These are phyloP conservation scores for Crithidia sp. DNA, from an alignment of 208 protist genomes.

Conservation along the genomic window DNA sequence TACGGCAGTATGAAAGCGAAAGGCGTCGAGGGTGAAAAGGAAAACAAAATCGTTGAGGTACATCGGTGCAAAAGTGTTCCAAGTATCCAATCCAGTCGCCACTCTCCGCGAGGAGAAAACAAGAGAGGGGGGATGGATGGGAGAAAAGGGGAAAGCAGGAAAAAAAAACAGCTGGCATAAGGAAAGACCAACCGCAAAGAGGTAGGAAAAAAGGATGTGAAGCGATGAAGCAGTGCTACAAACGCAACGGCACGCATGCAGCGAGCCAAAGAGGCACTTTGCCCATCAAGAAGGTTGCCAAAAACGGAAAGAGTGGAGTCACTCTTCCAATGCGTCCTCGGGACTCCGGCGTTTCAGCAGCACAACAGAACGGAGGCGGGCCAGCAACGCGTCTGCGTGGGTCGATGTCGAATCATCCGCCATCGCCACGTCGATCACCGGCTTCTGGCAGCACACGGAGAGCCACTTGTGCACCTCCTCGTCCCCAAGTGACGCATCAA, in stretches of 20 bases:
- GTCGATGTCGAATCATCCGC: constrained; percentile 46
- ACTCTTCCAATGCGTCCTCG: constrained; percentile 20
- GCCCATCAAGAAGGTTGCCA: background rate
- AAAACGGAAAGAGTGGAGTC: background rate
- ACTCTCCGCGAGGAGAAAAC: background rate
- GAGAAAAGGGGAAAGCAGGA: background rate
- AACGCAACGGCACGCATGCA: too few relatives aligned
- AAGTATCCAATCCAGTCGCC: background rate
- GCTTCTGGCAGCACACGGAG: constrained; percentile 63
- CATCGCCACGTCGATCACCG: constrained; percentile 65
- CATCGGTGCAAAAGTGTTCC: background rate
- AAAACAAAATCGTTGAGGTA: background rate
- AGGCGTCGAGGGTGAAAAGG: background rate
- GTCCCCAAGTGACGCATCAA: constrained; percentile 53
- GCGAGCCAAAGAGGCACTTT: background rate
- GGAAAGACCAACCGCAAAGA: background rate
- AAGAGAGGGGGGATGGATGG: background rate
- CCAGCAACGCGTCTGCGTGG: constrained; percentile 54
- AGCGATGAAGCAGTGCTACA: too few relatives aligned
- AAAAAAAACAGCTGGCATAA: background rate
- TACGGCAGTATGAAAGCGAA: background rate
- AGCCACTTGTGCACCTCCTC: constrained; percentile 54
- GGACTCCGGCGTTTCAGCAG: constrained; percentile 63
- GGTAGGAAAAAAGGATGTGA: too few relatives aligned
- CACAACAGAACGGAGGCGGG: constrained; percentile 64